Conservation (phyloP, 2,329 filamentous ascomycete species). For the Graphiopsis chlorocephala region DNA sequence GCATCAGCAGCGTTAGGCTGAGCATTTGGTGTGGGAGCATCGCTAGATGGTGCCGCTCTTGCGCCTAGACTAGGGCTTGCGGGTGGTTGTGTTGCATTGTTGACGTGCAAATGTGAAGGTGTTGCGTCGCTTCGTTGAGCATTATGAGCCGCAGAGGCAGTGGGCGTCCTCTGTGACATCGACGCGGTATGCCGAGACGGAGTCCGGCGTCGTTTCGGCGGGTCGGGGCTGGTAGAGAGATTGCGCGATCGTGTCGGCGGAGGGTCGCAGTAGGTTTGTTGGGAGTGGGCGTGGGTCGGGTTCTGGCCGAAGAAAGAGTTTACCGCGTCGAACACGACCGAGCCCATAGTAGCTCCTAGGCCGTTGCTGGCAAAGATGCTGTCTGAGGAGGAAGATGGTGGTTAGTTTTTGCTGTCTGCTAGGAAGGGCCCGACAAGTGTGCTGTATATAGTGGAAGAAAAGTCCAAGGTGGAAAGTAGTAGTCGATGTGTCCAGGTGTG, state of each 20-base stretch:
- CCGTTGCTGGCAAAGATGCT: constrained; percentile 17
- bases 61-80: constrained; percentile 12
- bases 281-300: constrained; percentile 22
- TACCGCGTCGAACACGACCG: constrained; percentile 66
- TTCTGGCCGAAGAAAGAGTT: constrained; percentile 55
- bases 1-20: constrained; percentile 33
- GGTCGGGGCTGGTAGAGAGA: constrained; percentile 20
- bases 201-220: constrained; percentile 27
- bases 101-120: constrained; percentile 15
- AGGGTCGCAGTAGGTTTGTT: constrained; percentile 25
- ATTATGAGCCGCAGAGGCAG: constrained; percentile 15
- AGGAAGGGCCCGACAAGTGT: not conserved
- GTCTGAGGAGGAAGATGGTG: constrained; percentile 16
- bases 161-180: constrained; percentile 35
- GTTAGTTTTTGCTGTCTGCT: constrained; percentile 18
- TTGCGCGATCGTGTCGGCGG: constrained; percentile 23
- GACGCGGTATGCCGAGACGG: constrained; percentile 25
- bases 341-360: constrained; percentile 55
- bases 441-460: not conserved
- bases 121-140: constrained; percentile 5
- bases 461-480: not conserved
- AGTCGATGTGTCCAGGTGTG: not conserved
- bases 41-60: constrained; percentile 25
- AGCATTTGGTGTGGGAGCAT: constrained; percentile 27
- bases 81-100: not conserved